These are phyloP conservation scores for Geranium incanum DNA, from an alignment of 441 rosid species.

Conservation along the genomic window DNA sequence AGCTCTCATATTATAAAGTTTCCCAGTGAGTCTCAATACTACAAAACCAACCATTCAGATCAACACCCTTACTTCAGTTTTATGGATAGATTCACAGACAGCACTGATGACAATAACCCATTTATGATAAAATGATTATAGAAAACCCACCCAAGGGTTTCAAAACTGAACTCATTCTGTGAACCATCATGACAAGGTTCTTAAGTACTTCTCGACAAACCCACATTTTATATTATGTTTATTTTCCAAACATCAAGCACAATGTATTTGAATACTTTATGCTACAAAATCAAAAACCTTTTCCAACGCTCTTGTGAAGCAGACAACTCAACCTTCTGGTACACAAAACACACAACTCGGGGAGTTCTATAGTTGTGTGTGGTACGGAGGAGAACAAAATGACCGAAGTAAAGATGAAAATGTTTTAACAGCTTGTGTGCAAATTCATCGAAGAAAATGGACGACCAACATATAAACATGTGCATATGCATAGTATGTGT, in stretches of 20 bases:
- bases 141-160: too few species aligned
- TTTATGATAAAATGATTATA: too few species aligned
- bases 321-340: slow-evolving; percentile 1
- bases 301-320: neutral
- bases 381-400: too few species aligned
- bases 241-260: neutral
- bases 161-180: neutral
- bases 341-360: neutral
- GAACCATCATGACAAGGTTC: neutral
- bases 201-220: neutral
- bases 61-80: neutral
- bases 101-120: too few species aligned
- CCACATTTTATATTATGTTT: neutral
- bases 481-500: neutral
- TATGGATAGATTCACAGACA: too few species aligned
- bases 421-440: too few species aligned
- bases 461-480: neutral
- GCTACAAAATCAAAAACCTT: neutral
- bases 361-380: neutral
- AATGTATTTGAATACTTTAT: neutral
- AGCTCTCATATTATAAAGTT: neutral
- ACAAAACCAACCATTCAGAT: neutral
- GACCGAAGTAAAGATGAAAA: too few species aligned
- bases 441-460: neutral
- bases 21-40: neutral